A percentile compares a stretch with the other conserved stretches of the same genome.
These are phyloP conservation scores for Pilobolus umbonatus DNA, from an alignment of 192 early-diverging fungal genomes.

Conservation along the genomic window DNA sequence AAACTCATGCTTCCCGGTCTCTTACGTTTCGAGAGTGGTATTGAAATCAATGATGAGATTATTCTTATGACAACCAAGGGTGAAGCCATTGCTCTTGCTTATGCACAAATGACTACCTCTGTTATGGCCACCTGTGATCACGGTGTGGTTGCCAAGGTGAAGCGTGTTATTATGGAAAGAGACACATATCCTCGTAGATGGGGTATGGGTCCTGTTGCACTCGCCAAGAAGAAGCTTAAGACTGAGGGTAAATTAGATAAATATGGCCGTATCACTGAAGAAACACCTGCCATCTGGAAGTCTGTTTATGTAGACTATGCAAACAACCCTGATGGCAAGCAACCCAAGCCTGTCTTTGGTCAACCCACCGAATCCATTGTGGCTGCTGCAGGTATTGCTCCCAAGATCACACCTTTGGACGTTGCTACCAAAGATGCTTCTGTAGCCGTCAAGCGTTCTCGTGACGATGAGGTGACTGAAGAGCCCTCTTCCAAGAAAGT, in stretches of 20 bases:
- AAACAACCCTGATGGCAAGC: slow-evolving; percentile 32
- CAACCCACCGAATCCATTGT: slow-evolving; percentile 19
- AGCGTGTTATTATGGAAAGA: slow-evolving; percentile 99
- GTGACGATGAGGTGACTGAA: slow-evolving; percentile 23
- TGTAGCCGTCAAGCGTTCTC: slow-evolving; percentile 32
- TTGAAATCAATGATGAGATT: slow-evolving; percentile 96
- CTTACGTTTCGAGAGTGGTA: slow-evolving; percentile 89
- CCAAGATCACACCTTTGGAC: slow-evolving; percentile 34
- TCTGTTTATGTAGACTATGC: slow-evolving; percentile 69
- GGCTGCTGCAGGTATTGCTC: slow-evolving; percentile 33
- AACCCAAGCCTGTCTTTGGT: slow-evolving; percentile 22
- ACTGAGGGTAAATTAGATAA: slow-evolving; percentile 98
- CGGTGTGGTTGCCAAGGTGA: slow-evolving; percentile 95
- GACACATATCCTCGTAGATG: slow-evolving; percentile 98
- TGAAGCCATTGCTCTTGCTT: slow-evolving; percentile 97
- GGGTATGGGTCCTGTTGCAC: slow-evolving; percentile 94
- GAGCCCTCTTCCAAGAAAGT: slow-evolving; percentile 33
- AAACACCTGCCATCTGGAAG: slow-evolving; percentile 81
- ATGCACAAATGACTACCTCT: slow-evolving; percentile 96
- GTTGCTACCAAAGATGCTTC: slow-evolving; percentile 31
- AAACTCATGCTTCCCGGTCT: slow-evolving; percentile 99
- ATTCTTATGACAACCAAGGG: slow-evolving; percentile 99
- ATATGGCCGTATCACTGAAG: slow-evolving; percentile 86
- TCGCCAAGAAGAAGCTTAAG: slow-evolving; percentile 97
- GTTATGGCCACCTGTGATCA: slow-evolving; percentile 73